Conservation (phyloP, 176 grass and related monocot genomes). For the Carex scoparia region DNA sequence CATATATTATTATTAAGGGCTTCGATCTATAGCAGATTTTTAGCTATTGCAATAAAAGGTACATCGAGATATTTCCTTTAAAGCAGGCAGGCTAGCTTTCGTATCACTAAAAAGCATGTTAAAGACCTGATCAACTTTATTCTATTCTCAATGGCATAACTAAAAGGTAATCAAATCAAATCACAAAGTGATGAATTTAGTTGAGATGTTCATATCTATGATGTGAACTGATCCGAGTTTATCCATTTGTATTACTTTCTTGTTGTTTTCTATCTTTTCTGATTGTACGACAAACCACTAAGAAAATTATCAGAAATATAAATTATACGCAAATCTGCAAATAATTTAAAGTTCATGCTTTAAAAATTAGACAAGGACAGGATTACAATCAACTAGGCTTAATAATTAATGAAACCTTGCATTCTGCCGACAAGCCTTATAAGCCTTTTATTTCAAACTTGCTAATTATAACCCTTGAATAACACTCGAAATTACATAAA, state of each 20-base stretch:
- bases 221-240: background rate
- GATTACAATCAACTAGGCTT: background rate
- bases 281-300: background rate
- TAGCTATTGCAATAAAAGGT: background rate
- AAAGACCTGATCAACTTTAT: background rate
- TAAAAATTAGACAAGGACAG: background rate
- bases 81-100: background rate
- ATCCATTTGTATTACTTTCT: background rate
- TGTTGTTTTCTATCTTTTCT: background rate
- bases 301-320: background rate
- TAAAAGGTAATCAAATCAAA: conserved; percentile 4
- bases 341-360: background rate
- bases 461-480: background rate
- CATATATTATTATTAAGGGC: too few species aligned
- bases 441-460: background rate
- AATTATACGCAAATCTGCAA: background rate
- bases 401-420: background rate
- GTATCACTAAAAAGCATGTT: background rate
- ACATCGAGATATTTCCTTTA: background rate
- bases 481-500: background rate
- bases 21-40: too few species aligned
- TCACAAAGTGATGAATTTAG: background rate
- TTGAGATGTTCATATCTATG: background rate
- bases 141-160: background rate
- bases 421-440: background rate